phyloP scores from a whole-genome alignment of 2,329 filamentous ascomycete genomes.

The Paecilomyces sp. region DNA sequence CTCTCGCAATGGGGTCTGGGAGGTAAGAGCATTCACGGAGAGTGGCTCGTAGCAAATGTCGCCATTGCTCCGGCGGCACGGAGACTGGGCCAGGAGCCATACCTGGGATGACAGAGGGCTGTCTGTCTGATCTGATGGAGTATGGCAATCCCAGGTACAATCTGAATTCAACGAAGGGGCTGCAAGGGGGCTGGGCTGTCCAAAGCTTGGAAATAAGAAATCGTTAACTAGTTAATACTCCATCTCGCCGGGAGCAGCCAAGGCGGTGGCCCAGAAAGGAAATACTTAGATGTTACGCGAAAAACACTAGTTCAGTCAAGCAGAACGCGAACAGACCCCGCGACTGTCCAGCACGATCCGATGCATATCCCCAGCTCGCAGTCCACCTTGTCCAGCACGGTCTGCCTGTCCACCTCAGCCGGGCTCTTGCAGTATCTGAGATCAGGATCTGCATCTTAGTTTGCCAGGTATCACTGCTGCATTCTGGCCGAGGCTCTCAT shows the following conservation, averaged over 20 bases:
- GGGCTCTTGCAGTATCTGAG: background rate
- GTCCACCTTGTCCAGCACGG: background rate
- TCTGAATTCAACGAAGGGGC: background rate
- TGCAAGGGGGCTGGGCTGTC: background rate
- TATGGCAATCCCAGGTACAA: background rate
- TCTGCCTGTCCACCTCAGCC: background rate
- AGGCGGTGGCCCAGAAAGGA: background rate
- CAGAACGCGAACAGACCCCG: conserved; percentile 2
- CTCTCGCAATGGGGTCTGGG: conserved; percentile 48
- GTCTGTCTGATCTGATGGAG: background rate
- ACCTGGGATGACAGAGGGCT: background rate
- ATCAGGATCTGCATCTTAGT: background rate
- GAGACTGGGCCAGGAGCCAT: conserved; percentile 15
- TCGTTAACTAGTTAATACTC: background rate
- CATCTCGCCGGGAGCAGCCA: background rate
- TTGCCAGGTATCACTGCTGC: background rate
- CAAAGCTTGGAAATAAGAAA: background rate
- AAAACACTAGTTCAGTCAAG: background rate
- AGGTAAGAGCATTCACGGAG: conserved; percentile 56
- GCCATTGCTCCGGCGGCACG: conserved; percentile 24
- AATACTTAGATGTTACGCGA: conserved; percentile 1
- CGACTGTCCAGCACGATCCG: background rate
- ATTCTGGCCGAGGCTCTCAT: background rate
- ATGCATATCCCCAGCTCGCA: background rate
- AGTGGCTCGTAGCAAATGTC: conserved; percentile 47